These are phyloP conservation scores for Spergularia azorica DNA, from an alignment of 179 eudicot species.

Conservation along the genomic window DNA sequence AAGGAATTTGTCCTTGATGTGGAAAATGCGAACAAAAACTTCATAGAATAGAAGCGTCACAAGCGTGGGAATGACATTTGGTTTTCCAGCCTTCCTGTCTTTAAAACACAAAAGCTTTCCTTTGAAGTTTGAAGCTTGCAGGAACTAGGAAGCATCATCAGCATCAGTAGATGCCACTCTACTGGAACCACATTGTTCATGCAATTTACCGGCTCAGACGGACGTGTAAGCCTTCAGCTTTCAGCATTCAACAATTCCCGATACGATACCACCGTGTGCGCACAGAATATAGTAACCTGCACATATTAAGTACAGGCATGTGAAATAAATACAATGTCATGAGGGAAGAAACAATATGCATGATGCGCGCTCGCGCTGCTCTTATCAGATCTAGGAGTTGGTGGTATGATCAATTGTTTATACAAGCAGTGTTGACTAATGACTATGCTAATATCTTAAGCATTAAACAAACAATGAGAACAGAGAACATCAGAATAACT, in stretches of 20 bases:
- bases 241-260: background rate
- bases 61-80: too few relatives aligned
- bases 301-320: background rate
- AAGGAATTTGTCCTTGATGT: too few relatives aligned
- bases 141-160: too few relatives aligned
- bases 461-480: background rate
- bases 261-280: background rate
- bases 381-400: background rate
- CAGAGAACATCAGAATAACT: too few relatives aligned
- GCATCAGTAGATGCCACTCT: background rate
- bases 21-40: too few relatives aligned
- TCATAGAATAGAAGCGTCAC: too few relatives aligned
- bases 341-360: background rate
- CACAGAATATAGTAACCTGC: background rate
- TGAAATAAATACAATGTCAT: background rate
- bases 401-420: background rate
- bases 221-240: background rate
- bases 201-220: background rate
- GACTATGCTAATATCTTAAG: background rate
- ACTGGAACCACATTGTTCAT: background rate
- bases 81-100: too few relatives aligned
- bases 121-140: too few relatives aligned
- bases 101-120: too few relatives aligned
- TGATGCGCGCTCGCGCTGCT: background rate
- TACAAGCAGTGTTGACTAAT: background rate